Evolutionary conservation across 495 filamentous ascomycete genomes (phyloP).

Genomic region (Cairneyella variabilis): DNA sequence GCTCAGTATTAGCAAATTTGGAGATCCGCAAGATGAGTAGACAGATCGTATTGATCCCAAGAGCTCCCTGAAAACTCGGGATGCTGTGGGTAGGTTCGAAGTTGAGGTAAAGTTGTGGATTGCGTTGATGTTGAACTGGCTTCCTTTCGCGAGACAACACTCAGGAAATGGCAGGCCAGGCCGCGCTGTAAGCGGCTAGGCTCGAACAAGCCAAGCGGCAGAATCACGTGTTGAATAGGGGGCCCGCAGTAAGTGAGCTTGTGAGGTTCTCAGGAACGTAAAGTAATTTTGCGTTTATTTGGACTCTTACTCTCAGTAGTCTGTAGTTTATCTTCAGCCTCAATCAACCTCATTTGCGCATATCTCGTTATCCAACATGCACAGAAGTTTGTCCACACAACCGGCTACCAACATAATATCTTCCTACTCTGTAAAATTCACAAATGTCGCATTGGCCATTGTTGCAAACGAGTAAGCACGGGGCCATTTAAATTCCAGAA

Average conservation of each 20-base stretch:
- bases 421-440: no score
- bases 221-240: no score
- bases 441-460: no score
- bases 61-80: constrained; percentile 15
- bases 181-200: background rate
- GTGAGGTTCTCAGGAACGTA: no score
- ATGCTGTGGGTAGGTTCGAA: constrained; percentile 6
- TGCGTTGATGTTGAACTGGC: constrained; percentile 16
- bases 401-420: no score
- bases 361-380: no score
- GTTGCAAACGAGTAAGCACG: no score
- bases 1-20: constrained; percentile 19
- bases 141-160: constrained; percentile 12
- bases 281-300: background rate
- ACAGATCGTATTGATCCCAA: constrained; percentile 17
- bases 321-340: background rate
- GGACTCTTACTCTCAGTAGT: no score
- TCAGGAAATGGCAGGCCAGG: background rate
- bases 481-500: no score
- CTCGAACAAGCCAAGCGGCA: background rate
- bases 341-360: no score
- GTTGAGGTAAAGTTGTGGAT: constrained; percentile 14
- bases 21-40: background rate
- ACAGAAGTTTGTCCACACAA: no score
- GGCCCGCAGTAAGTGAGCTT: no score